These are phyloP conservation scores for Cokeromyces recurvatus DNA, from an alignment of 371 early-diverging fungal species.

Conservation along the genomic window DNA sequence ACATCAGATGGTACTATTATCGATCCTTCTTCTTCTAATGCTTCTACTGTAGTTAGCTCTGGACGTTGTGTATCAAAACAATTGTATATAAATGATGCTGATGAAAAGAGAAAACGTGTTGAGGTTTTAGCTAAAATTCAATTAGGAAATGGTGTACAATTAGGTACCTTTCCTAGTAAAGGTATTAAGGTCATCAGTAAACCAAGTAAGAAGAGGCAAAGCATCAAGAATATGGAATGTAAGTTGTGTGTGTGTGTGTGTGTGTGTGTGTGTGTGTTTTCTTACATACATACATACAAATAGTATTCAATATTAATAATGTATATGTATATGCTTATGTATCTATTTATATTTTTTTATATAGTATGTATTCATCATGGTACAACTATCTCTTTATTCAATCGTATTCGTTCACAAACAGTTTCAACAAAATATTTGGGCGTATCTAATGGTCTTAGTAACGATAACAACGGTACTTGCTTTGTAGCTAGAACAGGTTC, in stretches of 20 bases:
- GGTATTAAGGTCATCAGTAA: conserved; percentile 85
- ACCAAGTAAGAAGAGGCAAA: conserved; percentile 82
- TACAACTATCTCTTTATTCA: conserved; percentile 75
- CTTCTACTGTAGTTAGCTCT: conserved; percentile 25
- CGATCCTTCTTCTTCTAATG: conserved; percentile 24
- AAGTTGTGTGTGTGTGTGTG: conserved; percentile 16
- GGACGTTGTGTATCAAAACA: conserved; percentile 80
- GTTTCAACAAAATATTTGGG: conserved; percentile 86
- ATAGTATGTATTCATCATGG: conserved; percentile 79
- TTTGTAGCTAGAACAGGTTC: conserved; percentile 75
- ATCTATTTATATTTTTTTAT: conserved; percentile 33
- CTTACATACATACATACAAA: no score
- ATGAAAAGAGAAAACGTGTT: conserved; percentile 78
- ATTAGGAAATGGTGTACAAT: conserved; percentile 55
- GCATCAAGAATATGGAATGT: conserved; percentile 79
- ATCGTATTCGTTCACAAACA: conserved; percentile 84
- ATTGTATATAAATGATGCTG: conserved; percentile 79
- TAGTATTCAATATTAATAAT: no score
- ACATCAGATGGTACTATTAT: conserved; percentile 22
- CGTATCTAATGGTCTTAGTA: neutral
- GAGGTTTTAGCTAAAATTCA: conserved; percentile 70
- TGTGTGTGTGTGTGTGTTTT: neutral
- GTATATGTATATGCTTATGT: conserved; percentile 19
- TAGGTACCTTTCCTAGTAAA: conserved; percentile 72
- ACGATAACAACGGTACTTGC: conserved; percentile 44